Conservation (phyloP, 139 green algal genomes). For the Zygnema circumcarinatum region DNA sequence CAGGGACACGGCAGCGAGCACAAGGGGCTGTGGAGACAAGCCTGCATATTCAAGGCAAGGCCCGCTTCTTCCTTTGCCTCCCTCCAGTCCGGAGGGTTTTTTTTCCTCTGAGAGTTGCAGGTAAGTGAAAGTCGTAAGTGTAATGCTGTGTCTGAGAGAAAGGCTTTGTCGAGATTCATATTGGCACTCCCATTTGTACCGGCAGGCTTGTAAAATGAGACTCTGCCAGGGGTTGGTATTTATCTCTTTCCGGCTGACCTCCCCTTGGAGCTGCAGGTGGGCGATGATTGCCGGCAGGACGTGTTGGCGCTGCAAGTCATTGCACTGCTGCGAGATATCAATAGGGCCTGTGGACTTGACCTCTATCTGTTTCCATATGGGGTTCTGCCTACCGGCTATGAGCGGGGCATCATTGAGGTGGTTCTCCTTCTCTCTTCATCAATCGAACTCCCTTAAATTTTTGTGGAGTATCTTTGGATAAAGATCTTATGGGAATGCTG, state of each 20-base stretch:
- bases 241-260: no score
- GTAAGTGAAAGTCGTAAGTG: no score
- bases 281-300: conserved; percentile 95
- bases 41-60: conserved; percentile 65
- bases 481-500: conserved; percentile 8
- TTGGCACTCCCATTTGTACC: no score
- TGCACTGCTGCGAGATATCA: conserved; percentile 69
- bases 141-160: no score
- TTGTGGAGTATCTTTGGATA: no score
- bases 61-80: neutral
- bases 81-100: neutral
- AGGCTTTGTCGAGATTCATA: no score
- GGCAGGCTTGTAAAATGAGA: no score
- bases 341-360: conserved; percentile 74
- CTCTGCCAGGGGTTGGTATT: no score
- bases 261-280: no score
- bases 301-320: conserved; percentile 95
- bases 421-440: conserved; percentile 31
- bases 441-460: neutral
- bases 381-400: conserved; percentile 94
- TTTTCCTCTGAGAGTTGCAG: neutral
- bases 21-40: conserved; percentile 5
- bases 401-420: conserved; percentile 91
- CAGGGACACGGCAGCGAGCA: neutral
- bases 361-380: conserved; percentile 94